These are phyloP conservation scores for Alternaria ventricosa DNA, from an alignment of 2,329 filamentous ascomycete genomes.

Conservation along the genomic window DNA sequence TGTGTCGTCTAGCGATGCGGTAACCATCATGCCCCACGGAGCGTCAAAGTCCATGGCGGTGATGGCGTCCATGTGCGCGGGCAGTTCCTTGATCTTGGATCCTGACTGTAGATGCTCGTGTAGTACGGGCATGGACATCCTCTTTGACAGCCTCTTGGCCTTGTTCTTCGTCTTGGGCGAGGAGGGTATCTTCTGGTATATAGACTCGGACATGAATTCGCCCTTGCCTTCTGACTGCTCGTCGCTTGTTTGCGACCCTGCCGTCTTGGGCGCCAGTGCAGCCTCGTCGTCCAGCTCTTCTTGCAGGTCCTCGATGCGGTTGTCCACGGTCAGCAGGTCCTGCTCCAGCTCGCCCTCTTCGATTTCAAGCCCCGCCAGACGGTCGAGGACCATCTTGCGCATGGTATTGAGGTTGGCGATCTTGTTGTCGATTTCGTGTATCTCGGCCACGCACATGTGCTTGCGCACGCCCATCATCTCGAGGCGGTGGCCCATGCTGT, in stretches of 20 bases:
- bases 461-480: slow-evolving; percentile 93
- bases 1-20: slow-evolving; percentile 89
- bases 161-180: slow-evolving; percentile 57
- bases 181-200: slow-evolving; percentile 87
- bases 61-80: slow-evolving; percentile 85
- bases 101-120: slow-evolving; percentile 96
- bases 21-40: slow-evolving; percentile 95
- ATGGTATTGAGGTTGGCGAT: slow-evolving; percentile 91
- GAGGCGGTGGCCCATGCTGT: slow-evolving; percentile 79
- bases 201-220: slow-evolving; percentile 95
- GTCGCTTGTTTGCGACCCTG: slow-evolving; percentile 52
- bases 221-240: slow-evolving; percentile 60
- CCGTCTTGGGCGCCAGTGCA: slow-evolving; percentile 52
- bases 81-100: slow-evolving; percentile 84
- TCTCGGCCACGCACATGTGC: slow-evolving; percentile 97
- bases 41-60: slow-evolving; percentile 94
- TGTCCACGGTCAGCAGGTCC: slow-evolving; percentile 70
- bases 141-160: slow-evolving; percentile 63
- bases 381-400: slow-evolving; percentile 88
- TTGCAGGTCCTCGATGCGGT: slow-evolving; percentile 67
- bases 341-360: slow-evolving; percentile 91
- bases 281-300: slow-evolving; percentile 63
- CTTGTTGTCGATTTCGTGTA: slow-evolving; percentile 95
- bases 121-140: slow-evolving; percentile 89
- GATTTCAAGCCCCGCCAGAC: slow-evolving; percentile 84